Conservation (phyloP, 768 basidiomycete species). For the Antrodiella citrinella region DNA sequence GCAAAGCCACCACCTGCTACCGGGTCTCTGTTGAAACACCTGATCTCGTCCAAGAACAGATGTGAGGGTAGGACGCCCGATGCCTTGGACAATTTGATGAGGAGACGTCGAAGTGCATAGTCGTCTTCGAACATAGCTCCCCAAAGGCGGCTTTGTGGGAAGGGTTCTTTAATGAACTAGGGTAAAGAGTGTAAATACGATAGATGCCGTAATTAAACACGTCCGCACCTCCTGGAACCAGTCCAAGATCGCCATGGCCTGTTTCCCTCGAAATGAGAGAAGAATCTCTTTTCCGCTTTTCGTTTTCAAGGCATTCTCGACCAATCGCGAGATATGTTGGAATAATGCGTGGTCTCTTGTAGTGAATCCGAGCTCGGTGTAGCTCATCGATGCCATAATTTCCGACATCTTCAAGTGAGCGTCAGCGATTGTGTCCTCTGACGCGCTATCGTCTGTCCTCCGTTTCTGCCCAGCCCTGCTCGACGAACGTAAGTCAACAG, state of each 20-base stretch:
- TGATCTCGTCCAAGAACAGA: neutral
- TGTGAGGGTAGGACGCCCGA: neutral
- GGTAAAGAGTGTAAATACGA: neutral
- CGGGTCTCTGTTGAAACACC: neutral
- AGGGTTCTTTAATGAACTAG: neutral
- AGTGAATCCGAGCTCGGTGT: neutral
- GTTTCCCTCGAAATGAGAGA: neutral
- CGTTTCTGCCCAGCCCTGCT: neutral
- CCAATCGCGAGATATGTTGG: neutral
- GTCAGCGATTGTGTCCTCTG: neutral
- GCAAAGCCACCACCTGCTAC: constrained; percentile 4
- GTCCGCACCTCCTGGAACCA: neutral
- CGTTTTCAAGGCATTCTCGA: neutral
- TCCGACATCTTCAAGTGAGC: neutral
- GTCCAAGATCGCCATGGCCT: neutral
- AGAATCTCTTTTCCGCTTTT: neutral
- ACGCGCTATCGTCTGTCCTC: neutral
- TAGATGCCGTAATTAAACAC: neutral
- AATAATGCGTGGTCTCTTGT: neutral
- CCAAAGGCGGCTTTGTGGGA: neutral
- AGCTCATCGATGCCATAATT: neutral
- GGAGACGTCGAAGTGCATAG: neutral
- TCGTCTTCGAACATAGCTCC: neutral
- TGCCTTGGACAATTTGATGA: neutral
- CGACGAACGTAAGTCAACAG: too few relatives aligned